phyloP scores from a whole-genome alignment of 139 green algal genomes.

The Ostreobium quekettii region DNA sequence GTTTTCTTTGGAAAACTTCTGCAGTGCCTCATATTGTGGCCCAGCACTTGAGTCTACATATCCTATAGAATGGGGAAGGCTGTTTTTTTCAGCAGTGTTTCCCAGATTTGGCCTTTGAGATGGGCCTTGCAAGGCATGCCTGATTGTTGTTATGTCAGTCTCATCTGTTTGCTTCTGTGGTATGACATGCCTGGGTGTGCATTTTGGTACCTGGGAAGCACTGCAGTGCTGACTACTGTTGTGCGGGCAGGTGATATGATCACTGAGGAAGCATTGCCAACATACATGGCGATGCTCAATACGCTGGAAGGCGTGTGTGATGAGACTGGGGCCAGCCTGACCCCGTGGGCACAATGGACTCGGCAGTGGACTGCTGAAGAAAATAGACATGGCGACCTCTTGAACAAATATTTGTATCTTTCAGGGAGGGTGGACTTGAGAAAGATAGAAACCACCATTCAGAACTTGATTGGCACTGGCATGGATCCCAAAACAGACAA shows the following conservation, averaged over 20 bases:
- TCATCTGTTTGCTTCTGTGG: neutral
- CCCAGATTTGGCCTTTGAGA: neutral
- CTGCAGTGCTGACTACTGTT: neutral
- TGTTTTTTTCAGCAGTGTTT: neutral
- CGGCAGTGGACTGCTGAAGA: constrained; percentile 91
- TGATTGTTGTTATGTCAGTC: neutral
- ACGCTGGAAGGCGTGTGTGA: constrained; percentile 93
- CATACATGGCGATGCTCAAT: constrained; percentile 99
- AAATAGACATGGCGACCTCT: constrained; percentile 95
- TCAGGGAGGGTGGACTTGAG: constrained; percentile 32
- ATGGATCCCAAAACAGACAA: constrained; percentile 98
- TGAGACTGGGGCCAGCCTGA: constrained; percentile 74
- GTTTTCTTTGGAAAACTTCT: neutral
- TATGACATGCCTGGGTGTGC: constrained; percentile 1
- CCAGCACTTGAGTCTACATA: neutral
- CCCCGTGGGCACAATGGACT: constrained; percentile 82
- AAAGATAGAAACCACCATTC: constrained; percentile 86
- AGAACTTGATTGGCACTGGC: constrained; percentile 93
- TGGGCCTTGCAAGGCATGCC: neutral
- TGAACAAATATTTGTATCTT: constrained; percentile 96
- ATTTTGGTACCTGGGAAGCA: no score
- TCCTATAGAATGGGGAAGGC: neutral
- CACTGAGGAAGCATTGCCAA: constrained; percentile 98
- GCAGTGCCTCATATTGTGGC: neutral
- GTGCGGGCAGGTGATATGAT: constrained; percentile 80